Evolutionary conservation across 441 rosid genomes (phyloP).

Genomic region (Eruca vesicaria): DNA sequence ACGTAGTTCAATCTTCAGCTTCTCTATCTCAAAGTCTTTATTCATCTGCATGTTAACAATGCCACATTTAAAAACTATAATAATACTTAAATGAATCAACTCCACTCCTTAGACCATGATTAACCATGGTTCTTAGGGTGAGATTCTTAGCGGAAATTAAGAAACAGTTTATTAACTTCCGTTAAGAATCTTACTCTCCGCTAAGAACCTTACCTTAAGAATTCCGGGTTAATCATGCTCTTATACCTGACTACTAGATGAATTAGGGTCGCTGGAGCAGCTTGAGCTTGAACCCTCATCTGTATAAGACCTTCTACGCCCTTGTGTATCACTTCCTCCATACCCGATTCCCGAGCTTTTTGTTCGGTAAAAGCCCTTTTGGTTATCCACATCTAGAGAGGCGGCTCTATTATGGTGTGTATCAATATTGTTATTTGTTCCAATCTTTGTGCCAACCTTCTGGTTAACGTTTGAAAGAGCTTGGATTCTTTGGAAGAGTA

Average conservation of each 20-base stretch:
- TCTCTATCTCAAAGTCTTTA: conserved; percentile 77
- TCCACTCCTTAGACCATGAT: too few species aligned
- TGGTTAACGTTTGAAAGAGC: conserved; percentile 36
- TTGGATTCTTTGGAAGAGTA: conserved; percentile 33
- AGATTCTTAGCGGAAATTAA: too few species aligned
- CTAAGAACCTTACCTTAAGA: too few species aligned
- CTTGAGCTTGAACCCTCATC: conserved; percentile 56
- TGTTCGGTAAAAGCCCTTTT: conserved; percentile 39
- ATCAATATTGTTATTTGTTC: conserved; percentile 10
- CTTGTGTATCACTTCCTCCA: conserved; percentile 15
- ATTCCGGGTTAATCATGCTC: too few species aligned
- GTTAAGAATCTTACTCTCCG: too few species aligned
- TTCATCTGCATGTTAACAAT: conserved; percentile 41
- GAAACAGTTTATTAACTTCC: too few species aligned
- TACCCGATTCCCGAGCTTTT: conserved; percentile 36
- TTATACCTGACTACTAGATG: conserved; percentile 52
- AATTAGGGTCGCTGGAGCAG: conserved; percentile 42
- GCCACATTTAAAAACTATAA: not conserved
- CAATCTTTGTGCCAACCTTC: conserved; percentile 24
- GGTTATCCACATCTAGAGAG: conserved; percentile 34
- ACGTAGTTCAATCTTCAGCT: conserved; percentile 85
- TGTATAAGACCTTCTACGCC: conserved; percentile 41
- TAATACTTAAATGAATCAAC: not conserved
- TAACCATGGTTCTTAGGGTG: too few species aligned
- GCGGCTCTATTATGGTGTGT: conserved; percentile 25